Conservation (phyloP, 768 basidiomycete genomes). For the Rhodotorula sphaerocarpa region DNA sequence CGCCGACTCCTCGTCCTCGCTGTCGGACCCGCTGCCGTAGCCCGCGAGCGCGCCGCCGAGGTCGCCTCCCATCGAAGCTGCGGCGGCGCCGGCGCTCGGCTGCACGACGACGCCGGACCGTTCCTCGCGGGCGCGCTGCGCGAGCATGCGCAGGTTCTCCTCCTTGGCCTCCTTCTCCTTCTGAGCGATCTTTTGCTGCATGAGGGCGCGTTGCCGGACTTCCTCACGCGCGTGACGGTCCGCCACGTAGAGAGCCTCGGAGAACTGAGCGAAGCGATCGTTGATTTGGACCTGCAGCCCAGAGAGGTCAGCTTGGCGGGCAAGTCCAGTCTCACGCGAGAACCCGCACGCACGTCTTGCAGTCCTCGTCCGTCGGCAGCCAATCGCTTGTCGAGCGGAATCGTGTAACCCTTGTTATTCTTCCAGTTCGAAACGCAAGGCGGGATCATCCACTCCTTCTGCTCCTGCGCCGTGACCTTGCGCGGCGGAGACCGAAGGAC, state of each 20-base stretch:
- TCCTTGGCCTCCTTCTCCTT: constrained; percentile 97
- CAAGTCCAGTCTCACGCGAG: too few relatives aligned
- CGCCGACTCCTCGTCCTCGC: constrained; percentile 52
- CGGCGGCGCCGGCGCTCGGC: constrained; percentile 43
- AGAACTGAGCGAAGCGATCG: constrained; percentile 98
- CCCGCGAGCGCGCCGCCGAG: constrained; percentile 82
- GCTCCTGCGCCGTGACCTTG: constrained; percentile 90
- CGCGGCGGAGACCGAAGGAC: constrained; percentile 90
- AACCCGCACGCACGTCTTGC: constrained; percentile 90
- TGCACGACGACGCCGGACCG: constrained; percentile 63
- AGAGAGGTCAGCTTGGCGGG: not conserved
- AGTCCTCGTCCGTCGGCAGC: constrained; percentile 97
- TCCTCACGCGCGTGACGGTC: constrained; percentile 97
- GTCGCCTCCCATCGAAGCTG: constrained; percentile 59
- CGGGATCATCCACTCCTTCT: constrained; percentile 99
- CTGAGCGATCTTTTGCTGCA: constrained; percentile 98
- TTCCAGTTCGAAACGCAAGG: constrained; percentile 99
- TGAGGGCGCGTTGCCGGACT: constrained; percentile 86
- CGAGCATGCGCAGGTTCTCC: constrained; percentile 84
- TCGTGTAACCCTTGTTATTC: constrained; percentile 99
- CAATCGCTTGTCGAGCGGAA: constrained; percentile 92
- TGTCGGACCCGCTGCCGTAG: constrained; percentile 49
- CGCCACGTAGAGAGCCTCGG: constrained; percentile 87
- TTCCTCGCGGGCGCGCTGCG: constrained; percentile 91
- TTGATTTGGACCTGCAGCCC: constrained; percentile 79